phyloP scores from a whole-genome alignment of 495 filamentous ascomycete species.

The Penicillium manginii region DNA sequence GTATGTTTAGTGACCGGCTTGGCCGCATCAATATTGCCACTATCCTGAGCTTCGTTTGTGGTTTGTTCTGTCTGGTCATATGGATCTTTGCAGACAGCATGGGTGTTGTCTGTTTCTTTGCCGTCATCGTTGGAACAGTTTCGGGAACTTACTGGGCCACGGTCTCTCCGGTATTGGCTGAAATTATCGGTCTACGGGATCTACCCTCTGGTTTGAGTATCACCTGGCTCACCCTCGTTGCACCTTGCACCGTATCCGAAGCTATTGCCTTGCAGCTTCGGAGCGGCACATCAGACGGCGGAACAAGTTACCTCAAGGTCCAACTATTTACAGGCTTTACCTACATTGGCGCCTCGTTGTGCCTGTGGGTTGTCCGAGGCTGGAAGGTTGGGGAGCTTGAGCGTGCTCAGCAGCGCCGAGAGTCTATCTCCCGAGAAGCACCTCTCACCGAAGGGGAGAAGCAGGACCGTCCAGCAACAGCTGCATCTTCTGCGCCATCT shows the following conservation, averaged over 20 bases:
- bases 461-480: constrained; percentile 14
- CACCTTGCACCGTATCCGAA: constrained; percentile 76
- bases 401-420: constrained; percentile 29
- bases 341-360: constrained; percentile 63
- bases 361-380: constrained; percentile 47
- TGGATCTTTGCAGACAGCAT: constrained; percentile 74
- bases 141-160: constrained; percentile 75
- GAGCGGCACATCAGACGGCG: constrained; percentile 37
- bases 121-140: constrained; percentile 69
- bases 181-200: constrained; percentile 74
- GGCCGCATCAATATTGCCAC: constrained; percentile 77
- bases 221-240: constrained; percentile 73
- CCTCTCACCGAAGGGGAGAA: constrained; percentile 23
- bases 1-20: constrained; percentile 70
- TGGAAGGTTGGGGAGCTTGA: constrained; percentile 66
- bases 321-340: constrained; percentile 70
- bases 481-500: background rate
- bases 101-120: constrained; percentile 70
- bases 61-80: constrained; percentile 67
- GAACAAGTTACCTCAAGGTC: constrained; percentile 58
- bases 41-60: constrained; percentile 65
- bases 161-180: constrained; percentile 72
- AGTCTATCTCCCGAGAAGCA: constrained; percentile 13
- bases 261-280: constrained; percentile 73
- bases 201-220: constrained; percentile 74